Evolutionary conservation across 495 filamentous ascomycete genomes (phyloP), one percentile per base, ranked within the genome.

Genomic region (Talaromyces borbonicus): DNA sequence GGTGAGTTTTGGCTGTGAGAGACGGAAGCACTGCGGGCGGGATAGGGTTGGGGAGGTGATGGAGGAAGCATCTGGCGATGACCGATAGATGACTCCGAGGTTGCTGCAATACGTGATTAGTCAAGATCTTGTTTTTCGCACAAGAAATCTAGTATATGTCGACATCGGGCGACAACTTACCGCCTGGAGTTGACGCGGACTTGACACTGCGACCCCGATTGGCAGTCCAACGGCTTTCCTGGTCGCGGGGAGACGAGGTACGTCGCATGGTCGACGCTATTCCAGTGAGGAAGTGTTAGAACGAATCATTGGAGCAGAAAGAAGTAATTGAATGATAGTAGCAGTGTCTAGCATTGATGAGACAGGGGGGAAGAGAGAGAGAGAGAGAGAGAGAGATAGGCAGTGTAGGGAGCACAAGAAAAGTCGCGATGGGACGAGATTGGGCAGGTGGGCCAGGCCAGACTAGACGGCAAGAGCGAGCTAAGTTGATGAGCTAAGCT

Each of bases 1-100:
- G 68, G 50, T 31, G 60, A 62, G 26, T 65, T 64, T 15, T 62
- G 59, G 31, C 69, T 53, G 52, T 43, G 27, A 27, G 62, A 61
- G 37, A 58, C 62, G 18, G 71, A 60, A 50, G 65, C 64, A 29
- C 62, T 64, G 46, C 71, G 61, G 30, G 65, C 57, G 29, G 62
- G 57, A 47, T 71, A 71, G 42, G 70, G 68, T 53, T 76, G 76
- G 20, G 78, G 75, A 32, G 79, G 72, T 16, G 75, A 75, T 3
- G 77, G 77, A 20, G 78, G 76, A 44, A 71, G 72, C 76, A 82
- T 82, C 46, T 73, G 70, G 42, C 75, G 73, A 52, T 51, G 62
- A 24, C 59, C 61, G 56, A 77, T 71, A 15, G 73, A 55, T 32
- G 35, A 8, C 12, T 19, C 35, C 16, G 19, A 19, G 25, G 11